phyloP scores from a whole-genome alignment of 148 eudicot species.

The Chenopodium suecicum region DNA sequence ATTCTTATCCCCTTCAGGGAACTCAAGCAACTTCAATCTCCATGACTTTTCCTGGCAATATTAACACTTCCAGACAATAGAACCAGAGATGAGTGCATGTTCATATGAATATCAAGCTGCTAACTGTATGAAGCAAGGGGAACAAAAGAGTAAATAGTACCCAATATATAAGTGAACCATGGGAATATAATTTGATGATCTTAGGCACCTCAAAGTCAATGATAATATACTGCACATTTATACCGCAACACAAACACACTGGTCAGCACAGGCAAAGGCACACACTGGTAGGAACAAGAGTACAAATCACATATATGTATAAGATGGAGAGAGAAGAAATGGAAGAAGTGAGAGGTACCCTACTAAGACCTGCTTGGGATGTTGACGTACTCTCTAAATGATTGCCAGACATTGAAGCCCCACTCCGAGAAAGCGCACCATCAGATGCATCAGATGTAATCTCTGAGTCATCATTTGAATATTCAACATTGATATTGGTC shows the following conservation, averaged over 20 bases:
- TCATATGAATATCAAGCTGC: too few species aligned
- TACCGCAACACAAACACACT: background rate
- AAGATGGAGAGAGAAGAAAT: constrained; percentile 8
- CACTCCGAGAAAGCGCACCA: constrained; percentile 39
- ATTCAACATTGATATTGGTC: constrained; percentile 30
- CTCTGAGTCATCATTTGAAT: constrained; percentile 34
- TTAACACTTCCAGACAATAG: too few species aligned
- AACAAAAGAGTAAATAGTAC: too few species aligned
- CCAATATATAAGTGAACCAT: too few species aligned
- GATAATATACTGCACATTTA: background rate
- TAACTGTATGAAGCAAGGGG: too few species aligned
- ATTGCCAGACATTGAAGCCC: constrained; percentile 46
- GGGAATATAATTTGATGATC: too few species aligned
- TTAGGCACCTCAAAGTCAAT: too few species aligned
- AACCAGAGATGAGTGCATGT: too few species aligned
- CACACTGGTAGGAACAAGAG: background rate
- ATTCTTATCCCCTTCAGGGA: too few species aligned
- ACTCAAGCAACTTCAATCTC: too few species aligned
- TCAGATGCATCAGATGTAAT: constrained; percentile 34
- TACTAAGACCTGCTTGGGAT: constrained; percentile 42
- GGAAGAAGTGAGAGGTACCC: constrained; percentile 29
- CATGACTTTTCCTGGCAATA: too few species aligned
- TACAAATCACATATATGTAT: background rate
- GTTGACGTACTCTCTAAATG: constrained; percentile 35
- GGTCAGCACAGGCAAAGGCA: too few species aligned